Conservation (phyloP, 2,329 filamentous ascomycete genomes). For the Fusarium staphyleae region DNA sequence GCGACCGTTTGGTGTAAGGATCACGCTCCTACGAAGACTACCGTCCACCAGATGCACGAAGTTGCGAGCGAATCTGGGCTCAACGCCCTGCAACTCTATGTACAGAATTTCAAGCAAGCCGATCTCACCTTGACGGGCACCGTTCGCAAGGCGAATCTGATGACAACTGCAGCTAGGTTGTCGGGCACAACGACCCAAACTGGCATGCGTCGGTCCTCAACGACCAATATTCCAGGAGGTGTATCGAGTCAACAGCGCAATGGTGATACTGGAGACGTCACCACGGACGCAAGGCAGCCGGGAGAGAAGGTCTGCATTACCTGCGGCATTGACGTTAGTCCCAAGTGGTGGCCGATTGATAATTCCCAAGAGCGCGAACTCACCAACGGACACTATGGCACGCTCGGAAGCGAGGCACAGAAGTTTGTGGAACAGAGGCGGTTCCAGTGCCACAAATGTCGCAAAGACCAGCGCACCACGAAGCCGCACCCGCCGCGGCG, state of each 20-base stretch:
- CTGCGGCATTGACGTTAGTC: constrained; percentile 74
- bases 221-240: constrained; percentile 50
- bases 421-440: constrained; percentile 66
- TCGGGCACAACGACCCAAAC: constrained; percentile 45
- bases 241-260: constrained; percentile 34
- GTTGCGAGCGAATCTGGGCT: constrained; percentile 72
- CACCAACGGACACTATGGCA: constrained; percentile 59
- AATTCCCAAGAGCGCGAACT: constrained; percentile 59
- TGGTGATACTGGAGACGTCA: constrained; percentile 39
- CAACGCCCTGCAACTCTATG: constrained; percentile 86
- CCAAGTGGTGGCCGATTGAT: constrained; percentile 73
- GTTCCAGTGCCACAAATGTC: constrained; percentile 80
- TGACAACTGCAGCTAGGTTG: constrained; percentile 68
- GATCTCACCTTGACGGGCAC: constrained; percentile 90
- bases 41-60: constrained; percentile 82
- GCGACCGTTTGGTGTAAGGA: constrained; percentile 92
- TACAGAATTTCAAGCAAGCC: constrained; percentile 91
- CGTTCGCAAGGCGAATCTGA: constrained; percentile 86
- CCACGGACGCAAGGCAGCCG: constrained; percentile 45
- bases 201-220: constrained; percentile 63
- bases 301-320: constrained; percentile 67
- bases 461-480: constrained; percentile 60
- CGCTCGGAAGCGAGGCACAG: constrained; percentile 62
- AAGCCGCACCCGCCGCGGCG: constrained; percentile 36
- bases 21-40: constrained; percentile 75